Evolutionary conservation across 352 stramenopile species (phyloP).

Genomic region (Pythium scleroteichum): DNA sequence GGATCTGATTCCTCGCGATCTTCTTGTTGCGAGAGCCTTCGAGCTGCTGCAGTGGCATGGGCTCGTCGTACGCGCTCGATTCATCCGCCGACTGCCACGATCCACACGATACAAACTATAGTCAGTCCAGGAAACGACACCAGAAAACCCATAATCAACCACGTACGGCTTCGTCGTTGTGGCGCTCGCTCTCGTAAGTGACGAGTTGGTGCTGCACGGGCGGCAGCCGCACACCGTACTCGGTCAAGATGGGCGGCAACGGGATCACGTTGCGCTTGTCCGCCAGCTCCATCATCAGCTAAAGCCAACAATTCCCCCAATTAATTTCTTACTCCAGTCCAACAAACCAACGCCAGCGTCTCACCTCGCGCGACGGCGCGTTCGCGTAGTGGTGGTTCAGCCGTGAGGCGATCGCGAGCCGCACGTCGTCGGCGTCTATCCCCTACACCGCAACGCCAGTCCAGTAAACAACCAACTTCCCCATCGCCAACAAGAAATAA

Average conservation of each 20-base stretch:
- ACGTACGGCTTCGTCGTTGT: conserved; percentile 39
- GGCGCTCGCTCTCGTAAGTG: conserved; percentile 68
- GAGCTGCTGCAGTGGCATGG: conserved; percentile 42
- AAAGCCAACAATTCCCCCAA: neutral
- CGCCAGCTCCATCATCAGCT: conserved; percentile 87
- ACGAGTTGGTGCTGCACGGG: conserved; percentile 69
- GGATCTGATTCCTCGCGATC: conserved; percentile 60
- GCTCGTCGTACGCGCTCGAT: conserved; percentile 31
- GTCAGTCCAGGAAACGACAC: no score
- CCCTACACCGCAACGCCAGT: no score
- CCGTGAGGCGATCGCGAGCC: conserved; percentile 71
- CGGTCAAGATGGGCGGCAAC: conserved; percentile 74
- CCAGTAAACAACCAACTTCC: neutral
- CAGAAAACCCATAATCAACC: no score
- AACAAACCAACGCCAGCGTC: conserved; percentile 1
- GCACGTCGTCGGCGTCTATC: conserved; percentile 76
- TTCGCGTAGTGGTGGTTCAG: conserved; percentile 81
- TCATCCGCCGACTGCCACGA: conserved; percentile 15
- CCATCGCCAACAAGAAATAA: neutral
- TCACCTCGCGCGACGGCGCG: conserved; percentile 70
- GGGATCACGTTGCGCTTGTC: conserved; percentile 83
- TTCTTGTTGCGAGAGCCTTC: conserved; percentile 81
- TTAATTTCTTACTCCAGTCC: neutral
- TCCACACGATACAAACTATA: no score
- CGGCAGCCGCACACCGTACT: conserved; percentile 81